These are phyloP conservation scores for Cytospora piceicola DNA, from an alignment of 2,329 filamentous ascomycete species.

Conservation along the genomic window DNA sequence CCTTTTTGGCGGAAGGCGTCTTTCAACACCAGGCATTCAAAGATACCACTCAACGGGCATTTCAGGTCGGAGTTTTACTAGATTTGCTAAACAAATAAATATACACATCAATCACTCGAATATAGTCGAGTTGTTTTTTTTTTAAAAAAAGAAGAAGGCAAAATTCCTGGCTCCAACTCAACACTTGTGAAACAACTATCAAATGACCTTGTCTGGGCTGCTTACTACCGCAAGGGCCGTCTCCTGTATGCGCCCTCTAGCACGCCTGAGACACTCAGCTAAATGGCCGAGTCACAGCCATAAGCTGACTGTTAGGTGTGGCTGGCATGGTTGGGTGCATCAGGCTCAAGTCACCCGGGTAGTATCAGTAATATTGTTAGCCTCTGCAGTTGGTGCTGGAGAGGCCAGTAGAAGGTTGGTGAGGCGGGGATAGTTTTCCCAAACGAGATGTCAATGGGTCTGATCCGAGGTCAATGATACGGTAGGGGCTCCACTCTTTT, in stretches of 20 bases:
- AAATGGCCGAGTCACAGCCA: no score
- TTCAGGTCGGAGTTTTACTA: conserved; percentile 24
- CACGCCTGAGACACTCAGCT: background rate
- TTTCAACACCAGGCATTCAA: conserved; percentile 40
- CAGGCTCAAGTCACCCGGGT: background rate
- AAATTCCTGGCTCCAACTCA: background rate
- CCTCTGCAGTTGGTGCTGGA: background rate
- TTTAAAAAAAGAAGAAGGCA: background rate
- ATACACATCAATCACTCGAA: conserved; percentile 19
- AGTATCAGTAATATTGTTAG: background rate
- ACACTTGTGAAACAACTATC: background rate
- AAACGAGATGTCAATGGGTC: conserved; percentile 3
- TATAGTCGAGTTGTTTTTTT: conserved; percentile 16
- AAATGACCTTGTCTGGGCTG: background rate
- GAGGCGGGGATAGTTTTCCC: background rate
- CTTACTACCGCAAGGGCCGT: background rate
- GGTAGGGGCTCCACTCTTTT: background rate
- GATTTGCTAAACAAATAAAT: conserved; percentile 22
- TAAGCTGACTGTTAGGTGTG: no score
- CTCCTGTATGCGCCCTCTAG: background rate
- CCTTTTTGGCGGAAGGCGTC: conserved; percentile 35
- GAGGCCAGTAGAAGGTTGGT: background rate
- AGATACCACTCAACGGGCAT: conserved; percentile 26
- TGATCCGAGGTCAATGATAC: conserved; percentile 1
- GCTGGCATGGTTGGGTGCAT: background rate